phyloP scores from a whole-genome alignment of 1,284 basidiomycete species.

The Leucoagaricus sp. region DNA sequence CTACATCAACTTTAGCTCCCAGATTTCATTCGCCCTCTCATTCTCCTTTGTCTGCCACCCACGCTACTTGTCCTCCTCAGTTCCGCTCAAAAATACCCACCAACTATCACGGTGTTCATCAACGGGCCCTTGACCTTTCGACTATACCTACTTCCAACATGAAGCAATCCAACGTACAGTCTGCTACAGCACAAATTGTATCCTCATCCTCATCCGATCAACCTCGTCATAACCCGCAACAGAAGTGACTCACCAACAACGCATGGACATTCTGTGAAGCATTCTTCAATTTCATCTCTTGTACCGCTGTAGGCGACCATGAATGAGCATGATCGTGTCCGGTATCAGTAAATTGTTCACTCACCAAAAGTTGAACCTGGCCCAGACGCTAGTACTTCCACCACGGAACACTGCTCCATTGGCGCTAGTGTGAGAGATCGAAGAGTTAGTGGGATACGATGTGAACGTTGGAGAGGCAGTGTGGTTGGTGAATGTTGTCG shows the following conservation, averaged over 20 bases:
- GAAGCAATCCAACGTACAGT: too few species aligned
- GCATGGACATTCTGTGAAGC: slow-evolving; percentile 89
- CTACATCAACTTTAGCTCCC: too few species aligned
- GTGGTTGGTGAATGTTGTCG: slow-evolving; percentile 18
- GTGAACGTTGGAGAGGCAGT: slow-evolving; percentile 17
- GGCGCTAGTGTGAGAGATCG: background rate
- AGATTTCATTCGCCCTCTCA: too few species aligned
- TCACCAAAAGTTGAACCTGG: slow-evolving; percentile 79
- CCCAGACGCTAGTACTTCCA: slow-evolving; percentile 77
- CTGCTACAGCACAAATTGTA: too few species aligned
- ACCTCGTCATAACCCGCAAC: slow-evolving; percentile 63
- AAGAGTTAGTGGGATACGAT: slow-evolving; percentile 31
- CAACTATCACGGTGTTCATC: too few species aligned
- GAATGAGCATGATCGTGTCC: background rate
- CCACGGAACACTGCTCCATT: slow-evolving; percentile 47
- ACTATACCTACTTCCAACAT: too few species aligned
- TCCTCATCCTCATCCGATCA: too few species aligned
- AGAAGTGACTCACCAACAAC: slow-evolving; percentile 78
- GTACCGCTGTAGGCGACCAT: slow-evolving; percentile 66
- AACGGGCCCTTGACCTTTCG: too few species aligned
- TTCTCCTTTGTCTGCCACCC: too few species aligned
- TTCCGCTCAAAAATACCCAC: too few species aligned
- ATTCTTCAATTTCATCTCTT: slow-evolving; percentile 86
- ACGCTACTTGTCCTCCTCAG: too few species aligned
- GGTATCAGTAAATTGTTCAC: slow-evolving; percentile 19